Conservation (phyloP, 352 stramenopile genomes). For the Phytophthora fragariaefolia region DNA sequence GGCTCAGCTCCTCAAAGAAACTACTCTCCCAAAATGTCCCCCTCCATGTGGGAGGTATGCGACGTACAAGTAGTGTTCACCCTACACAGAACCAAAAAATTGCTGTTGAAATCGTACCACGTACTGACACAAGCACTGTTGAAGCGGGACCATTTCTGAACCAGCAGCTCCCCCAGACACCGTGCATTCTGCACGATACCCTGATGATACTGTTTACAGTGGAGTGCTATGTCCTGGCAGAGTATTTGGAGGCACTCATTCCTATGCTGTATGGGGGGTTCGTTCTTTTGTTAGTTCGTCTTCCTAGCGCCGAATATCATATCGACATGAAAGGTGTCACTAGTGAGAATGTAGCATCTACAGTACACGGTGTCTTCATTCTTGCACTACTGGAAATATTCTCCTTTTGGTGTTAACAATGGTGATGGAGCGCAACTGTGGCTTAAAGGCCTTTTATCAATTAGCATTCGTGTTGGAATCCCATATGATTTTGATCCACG, state of each 20-base stretch:
- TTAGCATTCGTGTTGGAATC: slow-evolving; percentile 2
- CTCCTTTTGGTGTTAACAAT: slow-evolving; percentile 21
- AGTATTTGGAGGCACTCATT: slow-evolving; percentile 45
- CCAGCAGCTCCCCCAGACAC: not conserved
- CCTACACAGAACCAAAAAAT: no score
- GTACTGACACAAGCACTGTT: not conserved
- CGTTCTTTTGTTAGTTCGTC: slow-evolving; percentile 12
- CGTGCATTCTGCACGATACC: not conserved
- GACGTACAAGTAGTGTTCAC: not conserved
- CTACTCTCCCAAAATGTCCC: not conserved
- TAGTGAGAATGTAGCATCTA: not conserved
- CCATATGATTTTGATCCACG: not conserved
- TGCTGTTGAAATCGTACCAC: no score
- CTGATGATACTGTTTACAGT: slow-evolving; percentile 24
- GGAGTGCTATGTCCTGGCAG: slow-evolving; percentile 37
- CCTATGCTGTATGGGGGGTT: slow-evolving; percentile 28
- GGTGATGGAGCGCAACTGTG: slow-evolving; percentile 20
- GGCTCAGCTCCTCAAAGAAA: not conserved
- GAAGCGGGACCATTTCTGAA: not conserved
- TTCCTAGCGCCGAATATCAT: slow-evolving; percentile 24
- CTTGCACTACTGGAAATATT: slow-evolving; percentile 25
- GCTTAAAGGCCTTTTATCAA: not conserved
- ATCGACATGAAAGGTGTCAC: slow-evolving; percentile 8
- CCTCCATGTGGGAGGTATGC: not conserved
- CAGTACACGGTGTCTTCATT: slow-evolving; percentile 14